Percentiles rank a stretch among this genome's conserved stretches.
phyloP scores from a whole-genome alignment of 306 rosid species.

The Prinsepia uniflora region DNA sequence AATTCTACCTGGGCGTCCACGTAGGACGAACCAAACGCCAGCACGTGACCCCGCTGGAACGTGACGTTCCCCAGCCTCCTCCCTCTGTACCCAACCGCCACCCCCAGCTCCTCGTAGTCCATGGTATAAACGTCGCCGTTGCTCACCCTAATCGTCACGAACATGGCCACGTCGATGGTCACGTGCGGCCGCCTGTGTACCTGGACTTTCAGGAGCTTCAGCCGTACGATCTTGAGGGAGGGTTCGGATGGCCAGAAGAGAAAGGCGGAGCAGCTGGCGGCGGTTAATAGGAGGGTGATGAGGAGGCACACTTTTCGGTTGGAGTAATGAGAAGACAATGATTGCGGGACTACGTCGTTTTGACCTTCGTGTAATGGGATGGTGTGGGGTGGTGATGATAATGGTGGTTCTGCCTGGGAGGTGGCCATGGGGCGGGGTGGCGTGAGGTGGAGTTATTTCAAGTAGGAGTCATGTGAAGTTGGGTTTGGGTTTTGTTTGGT shows the following conservation, averaged over 20 bases:
- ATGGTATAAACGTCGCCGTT: conserved; percentile 56
- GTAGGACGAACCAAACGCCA: conserved; percentile 56
- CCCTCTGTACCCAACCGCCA: conserved; percentile 68
- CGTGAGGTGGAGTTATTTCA: neutral
- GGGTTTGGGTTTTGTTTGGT: neutral
- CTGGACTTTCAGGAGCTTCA: conserved; percentile 38
- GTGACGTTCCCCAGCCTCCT: conserved; percentile 58
- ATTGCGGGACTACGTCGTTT: conserved; percentile 34
- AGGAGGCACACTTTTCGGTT: conserved; percentile 17
- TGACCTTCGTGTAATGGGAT: conserved; percentile 24
- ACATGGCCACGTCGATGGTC: conserved; percentile 54
- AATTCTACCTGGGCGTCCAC: conserved; percentile 69
- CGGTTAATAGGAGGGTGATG: conserved; percentile 22
- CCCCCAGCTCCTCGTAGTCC: conserved; percentile 47
- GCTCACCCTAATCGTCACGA: conserved; percentile 41
- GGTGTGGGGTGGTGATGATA: conserved; percentile 16
- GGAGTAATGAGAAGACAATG: conserved; percentile 18
- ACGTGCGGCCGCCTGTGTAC: conserved; percentile 52
- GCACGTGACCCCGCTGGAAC: conserved; percentile 51
- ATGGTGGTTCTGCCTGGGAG: conserved; percentile 28
- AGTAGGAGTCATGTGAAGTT: neutral
- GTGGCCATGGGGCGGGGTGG: neutral
- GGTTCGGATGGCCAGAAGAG: conserved; percentile 65
- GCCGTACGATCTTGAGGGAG: conserved; percentile 49
- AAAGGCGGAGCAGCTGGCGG: conserved; percentile 20